phyloP scores from a whole-genome alignment of 495 filamentous ascomycete species.

The Xylaria venustula region DNA sequence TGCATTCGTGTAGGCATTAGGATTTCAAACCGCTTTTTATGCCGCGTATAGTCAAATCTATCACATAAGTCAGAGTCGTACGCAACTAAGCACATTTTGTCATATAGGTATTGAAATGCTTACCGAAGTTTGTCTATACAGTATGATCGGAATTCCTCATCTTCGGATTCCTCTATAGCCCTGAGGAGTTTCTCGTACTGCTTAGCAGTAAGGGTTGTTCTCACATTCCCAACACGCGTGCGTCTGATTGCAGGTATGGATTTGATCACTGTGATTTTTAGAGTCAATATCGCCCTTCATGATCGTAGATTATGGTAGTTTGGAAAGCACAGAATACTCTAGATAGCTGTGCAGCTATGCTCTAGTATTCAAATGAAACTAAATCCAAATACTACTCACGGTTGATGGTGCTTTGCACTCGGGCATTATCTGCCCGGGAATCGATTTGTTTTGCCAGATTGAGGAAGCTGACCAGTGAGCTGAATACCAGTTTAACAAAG shows the following conservation, averaged over 20 bases:
- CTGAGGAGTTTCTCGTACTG: background rate
- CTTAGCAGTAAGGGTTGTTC: background rate
- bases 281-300: too few species aligned
- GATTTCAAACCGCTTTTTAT: background rate
- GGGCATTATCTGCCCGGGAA: background rate
- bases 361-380: too few species aligned
- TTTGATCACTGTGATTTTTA: background rate
- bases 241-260: background rate
- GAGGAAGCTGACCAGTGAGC: background rate
- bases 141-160: background rate
- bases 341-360: too few species aligned
- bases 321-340: too few species aligned
- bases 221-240: background rate
- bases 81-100: background rate
- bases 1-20: slow-evolving; percentile 1
- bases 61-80: background rate
- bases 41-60: slow-evolving; percentile 6
- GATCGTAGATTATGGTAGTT: too few species aligned
- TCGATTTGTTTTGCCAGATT: slow-evolving; percentile 5
- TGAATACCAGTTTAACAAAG: background rate
- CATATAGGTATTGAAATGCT: too few species aligned
- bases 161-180: background rate
- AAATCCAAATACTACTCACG: too few species aligned
- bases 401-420: background rate
- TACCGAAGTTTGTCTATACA: background rate